Evolutionary conservation across 192 early-diverging fungal species (phyloP).

Genomic region (Umbelopsis sp.): DNA sequence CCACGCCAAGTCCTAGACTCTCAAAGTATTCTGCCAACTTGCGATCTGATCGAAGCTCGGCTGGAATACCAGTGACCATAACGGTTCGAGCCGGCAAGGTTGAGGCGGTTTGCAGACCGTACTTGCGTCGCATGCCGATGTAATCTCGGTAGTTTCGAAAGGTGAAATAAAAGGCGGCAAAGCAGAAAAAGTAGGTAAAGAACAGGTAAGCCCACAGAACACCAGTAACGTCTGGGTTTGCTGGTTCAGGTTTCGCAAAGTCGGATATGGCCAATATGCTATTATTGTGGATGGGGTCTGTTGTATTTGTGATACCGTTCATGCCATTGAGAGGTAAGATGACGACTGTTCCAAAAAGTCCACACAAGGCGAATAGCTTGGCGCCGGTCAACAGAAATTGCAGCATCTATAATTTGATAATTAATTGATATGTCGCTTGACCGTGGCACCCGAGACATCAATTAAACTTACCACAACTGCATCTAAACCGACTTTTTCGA

Average conservation of each 20-base stretch:
- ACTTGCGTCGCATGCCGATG: slow-evolving; percentile 47
- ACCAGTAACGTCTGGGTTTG: background rate
- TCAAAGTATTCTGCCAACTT: slow-evolving; percentile 71
- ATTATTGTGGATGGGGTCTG: slow-evolving; percentile 20
- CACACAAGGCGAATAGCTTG: slow-evolving; percentile 53
- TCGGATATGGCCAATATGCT: background rate
- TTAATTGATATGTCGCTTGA: background rate
- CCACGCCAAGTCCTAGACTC: slow-evolving; percentile 56
- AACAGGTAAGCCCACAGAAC: slow-evolving; percentile 42
- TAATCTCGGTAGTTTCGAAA: slow-evolving; percentile 58
- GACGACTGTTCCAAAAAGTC: slow-evolving; percentile 50
- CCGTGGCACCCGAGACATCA: background rate
- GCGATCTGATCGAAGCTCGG: slow-evolving; percentile 53
- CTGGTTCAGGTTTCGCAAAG: background rate
- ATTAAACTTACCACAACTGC: slow-evolving; percentile 53
- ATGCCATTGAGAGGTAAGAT: slow-evolving; percentile 49
- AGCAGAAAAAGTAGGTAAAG: slow-evolving; percentile 59
- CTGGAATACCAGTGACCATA: slow-evolving; percentile 70
- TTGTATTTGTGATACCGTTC: slow-evolving; percentile 36
- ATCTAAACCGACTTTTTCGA: slow-evolving; percentile 60
- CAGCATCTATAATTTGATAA: slow-evolving; percentile 44
- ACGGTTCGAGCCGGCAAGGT: slow-evolving; percentile 63
- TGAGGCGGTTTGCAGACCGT: slow-evolving; percentile 41
- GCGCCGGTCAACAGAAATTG: slow-evolving; percentile 53
- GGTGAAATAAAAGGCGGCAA: slow-evolving; percentile 51